A percentile compares a stretch with the other conserved stretches of the same genome.
Evolutionary conservation across 768 basidiomycete species (phyloP).

Genomic region (Tricholoma sp.): DNA sequence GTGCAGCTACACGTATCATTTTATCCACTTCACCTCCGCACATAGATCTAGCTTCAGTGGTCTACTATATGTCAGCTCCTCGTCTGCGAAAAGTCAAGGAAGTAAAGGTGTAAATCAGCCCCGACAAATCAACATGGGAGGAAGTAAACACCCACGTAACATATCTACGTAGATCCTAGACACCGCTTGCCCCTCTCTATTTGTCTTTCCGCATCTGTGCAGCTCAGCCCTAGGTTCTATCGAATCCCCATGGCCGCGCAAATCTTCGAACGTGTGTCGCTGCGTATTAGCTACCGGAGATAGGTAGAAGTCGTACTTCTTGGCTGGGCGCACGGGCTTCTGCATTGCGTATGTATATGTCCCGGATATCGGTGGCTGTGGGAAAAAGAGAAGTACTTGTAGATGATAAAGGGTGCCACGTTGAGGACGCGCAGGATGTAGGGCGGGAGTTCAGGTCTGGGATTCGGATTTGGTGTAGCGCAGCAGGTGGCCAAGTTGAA

Average conservation of each 20-base stretch:
- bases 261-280: constrained; percentile 63
- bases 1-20: no score
- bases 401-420: constrained; percentile 88
- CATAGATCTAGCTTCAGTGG: no score
- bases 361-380: constrained; percentile 46
- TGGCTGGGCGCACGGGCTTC: constrained; percentile 27
- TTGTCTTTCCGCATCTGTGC: constrained; percentile 80
- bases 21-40: no score
- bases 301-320: constrained; percentile 29
- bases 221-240: constrained; percentile 57
- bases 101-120: no score
- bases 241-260: constrained; percentile 46
- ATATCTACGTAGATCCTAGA: no score
- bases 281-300: constrained; percentile 37
- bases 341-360: constrained; percentile 29
- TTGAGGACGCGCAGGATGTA: constrained; percentile 92
- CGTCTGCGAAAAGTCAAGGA: no score
- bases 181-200: constrained; percentile 55
- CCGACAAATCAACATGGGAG: no score
- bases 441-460: constrained; percentile 54
- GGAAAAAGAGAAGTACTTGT: constrained; percentile 72
- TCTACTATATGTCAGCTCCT: no score
- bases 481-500: constrained; percentile 57
- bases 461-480: constrained; percentile 35
- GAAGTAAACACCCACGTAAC: no score